Evolutionary conservation across 768 basidiomycete species (phyloP).

Genomic region (Tulasnella calospora): DNA sequence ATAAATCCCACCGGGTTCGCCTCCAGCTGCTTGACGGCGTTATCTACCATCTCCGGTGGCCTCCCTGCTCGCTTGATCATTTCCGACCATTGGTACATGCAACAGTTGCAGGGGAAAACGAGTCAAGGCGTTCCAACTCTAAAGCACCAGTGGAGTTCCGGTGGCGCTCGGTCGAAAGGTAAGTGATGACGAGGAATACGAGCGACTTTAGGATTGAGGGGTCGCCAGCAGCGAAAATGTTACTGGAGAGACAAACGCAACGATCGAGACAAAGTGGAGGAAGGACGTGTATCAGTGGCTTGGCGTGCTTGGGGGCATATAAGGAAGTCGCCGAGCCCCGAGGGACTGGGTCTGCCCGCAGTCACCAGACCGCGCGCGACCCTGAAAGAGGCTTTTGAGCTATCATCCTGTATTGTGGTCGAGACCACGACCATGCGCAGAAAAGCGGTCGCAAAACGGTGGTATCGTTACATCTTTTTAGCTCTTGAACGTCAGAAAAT

Average conservation of each 20-base stretch:
- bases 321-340: too few species aligned
- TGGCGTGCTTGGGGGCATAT: background rate
- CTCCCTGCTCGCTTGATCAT: background rate
- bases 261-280: too few species aligned
- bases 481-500: too few species aligned
- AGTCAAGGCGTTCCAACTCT: background rate
- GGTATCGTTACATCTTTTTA: too few species aligned
- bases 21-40: background rate
- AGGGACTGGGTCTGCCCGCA: background rate
- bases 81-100: background rate
- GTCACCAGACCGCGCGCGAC: background rate
- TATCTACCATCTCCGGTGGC: background rate
- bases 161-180: too few species aligned
- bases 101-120: background rate
- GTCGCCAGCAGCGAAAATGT: background rate
- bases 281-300: background rate
- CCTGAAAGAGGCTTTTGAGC: too few species aligned
- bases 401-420: too few species aligned
- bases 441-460: too few species aligned
- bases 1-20: background rate
- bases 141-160: background rate
- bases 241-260: background rate
- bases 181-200: background rate
- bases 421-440: too few species aligned
- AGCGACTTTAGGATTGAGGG: background rate